Percentiles rank a stretch among this genome's conserved stretches.
Evolutionary conservation across 345 rosid species (phyloP).

Genomic region (Turnera subulata): DNA sequence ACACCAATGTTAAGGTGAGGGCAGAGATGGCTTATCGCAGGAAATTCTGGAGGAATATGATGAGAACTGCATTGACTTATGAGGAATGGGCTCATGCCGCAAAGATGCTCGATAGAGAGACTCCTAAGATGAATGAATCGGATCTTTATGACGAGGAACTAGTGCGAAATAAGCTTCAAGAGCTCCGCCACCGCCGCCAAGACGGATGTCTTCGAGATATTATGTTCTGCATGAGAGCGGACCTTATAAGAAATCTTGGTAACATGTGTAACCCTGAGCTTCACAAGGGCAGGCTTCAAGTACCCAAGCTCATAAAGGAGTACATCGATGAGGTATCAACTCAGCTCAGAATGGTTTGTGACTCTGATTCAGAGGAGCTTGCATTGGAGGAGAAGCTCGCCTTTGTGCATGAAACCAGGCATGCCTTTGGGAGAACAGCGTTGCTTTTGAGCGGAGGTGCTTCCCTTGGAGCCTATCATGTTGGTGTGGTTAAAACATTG

Average conservation of each 20-base stretch:
- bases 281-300: conserved; percentile 95
- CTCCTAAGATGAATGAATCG: conserved; percentile 67
- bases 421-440: conserved; percentile 97
- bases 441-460: conserved; percentile 99
- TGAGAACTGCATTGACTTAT: conserved; percentile 76
- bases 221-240: conserved; percentile 95
- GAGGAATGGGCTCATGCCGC: conserved; percentile 99
- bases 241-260: conserved; percentile 88
- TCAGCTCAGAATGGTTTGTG: conserved; percentile 87
- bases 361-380: conserved; percentile 84
- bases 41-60: conserved; percentile 99
- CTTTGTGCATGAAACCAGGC: conserved; percentile 95
- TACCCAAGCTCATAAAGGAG: conserved; percentile 87
- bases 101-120: conserved; percentile 90
- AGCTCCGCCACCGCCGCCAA: conserved; percentile 81
- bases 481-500: conserved; percentile 83
- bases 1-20: conserved; percentile 70
- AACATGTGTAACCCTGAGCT: conserved; percentile 97
- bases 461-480: conserved; percentile 91
- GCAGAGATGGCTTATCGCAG: conserved; percentile 96
- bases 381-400: conserved; percentile 90
- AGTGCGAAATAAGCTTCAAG: conserved; percentile 79
- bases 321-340: conserved; percentile 90
- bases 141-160: conserved; percentile 83
- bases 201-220: conserved; percentile 88